Percentiles rank a stretch among this genome's conserved stretches.
phyloP scores from a whole-genome alignment of 1,284 basidiomycete species.

The Puccinia coronata region DNA sequence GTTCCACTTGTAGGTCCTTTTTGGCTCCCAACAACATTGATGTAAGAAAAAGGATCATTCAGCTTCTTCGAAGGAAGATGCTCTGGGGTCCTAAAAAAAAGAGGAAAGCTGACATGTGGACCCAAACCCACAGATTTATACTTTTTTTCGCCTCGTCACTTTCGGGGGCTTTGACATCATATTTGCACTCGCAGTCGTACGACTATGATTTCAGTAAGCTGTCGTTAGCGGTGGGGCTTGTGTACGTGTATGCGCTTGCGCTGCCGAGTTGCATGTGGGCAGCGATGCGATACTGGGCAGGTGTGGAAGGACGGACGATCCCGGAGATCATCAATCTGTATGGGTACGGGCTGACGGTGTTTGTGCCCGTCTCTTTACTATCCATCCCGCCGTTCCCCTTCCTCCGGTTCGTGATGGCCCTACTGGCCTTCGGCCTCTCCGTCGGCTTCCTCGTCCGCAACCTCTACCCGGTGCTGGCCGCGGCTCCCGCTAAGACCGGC shows the following conservation, averaged over 20 bases:
- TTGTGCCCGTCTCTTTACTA: constrained; percentile 64
- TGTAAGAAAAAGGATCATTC: constrained; percentile 58
- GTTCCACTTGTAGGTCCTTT: constrained; percentile 69
- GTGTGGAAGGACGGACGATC: constrained; percentile 79
- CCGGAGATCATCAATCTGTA: constrained; percentile 67
- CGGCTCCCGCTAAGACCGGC: constrained; percentile 77
- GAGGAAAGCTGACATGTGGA: neutral
- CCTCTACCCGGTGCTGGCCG: constrained; percentile 81
- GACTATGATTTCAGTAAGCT: constrained; percentile 82
- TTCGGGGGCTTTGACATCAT: constrained; percentile 76
- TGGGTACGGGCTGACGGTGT: constrained; percentile 62
- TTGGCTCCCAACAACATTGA: constrained; percentile 89
- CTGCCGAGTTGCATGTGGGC: constrained; percentile 78
- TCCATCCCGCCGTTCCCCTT: constrained; percentile 53
- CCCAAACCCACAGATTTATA: constrained; percentile 62
- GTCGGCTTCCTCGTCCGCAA: constrained; percentile 81
- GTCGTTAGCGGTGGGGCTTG: constrained; percentile 74
- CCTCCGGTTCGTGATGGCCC: constrained; percentile 64
- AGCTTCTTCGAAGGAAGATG: neutral
- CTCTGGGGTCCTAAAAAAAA: neutral
- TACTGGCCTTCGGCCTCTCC: constrained; percentile 63
- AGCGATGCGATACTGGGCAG: constrained; percentile 72
- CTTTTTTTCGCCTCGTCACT: constrained; percentile 89
- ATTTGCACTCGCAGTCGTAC: constrained; percentile 69
- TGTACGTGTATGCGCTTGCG: constrained; percentile 80